phyloP scores from a whole-genome alignment of 2,329 filamentous ascomycete species.

The Coleophoma eucalyptorum region DNA sequence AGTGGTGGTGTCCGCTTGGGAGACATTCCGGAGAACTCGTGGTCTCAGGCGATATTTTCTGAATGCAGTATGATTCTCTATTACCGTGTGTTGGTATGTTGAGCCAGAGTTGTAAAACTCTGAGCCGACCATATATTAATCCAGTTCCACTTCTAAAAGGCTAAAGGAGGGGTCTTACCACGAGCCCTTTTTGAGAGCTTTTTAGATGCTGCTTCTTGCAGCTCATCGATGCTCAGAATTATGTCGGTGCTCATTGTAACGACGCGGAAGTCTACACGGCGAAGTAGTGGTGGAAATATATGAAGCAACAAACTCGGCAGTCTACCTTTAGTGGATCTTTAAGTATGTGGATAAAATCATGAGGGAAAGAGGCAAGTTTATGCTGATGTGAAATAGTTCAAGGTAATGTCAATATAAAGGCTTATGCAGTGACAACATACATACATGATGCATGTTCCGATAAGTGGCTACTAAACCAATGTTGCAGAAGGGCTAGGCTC shows the following conservation, averaged over 20 bases:
- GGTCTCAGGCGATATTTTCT: constrained; percentile 45
- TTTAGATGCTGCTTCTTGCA: constrained; percentile 7
- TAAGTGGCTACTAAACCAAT: too few species aligned
- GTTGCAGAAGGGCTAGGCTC: too few species aligned
- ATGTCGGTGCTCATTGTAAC: constrained; percentile 6
- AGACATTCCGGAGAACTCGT: constrained; percentile 37
- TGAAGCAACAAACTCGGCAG: too few species aligned
- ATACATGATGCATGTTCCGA: too few species aligned
- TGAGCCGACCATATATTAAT: neutral
- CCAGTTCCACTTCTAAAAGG: neutral
- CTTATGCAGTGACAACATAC: too few species aligned
- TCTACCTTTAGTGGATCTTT: too few species aligned
- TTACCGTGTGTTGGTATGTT: constrained; percentile 46
- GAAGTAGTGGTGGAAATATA: too few species aligned
- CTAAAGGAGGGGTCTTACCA: constrained; percentile 1
- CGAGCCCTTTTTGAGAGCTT: constrained; percentile 4
- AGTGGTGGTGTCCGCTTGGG: constrained; percentile 33
- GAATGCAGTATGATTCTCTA: constrained; percentile 50
- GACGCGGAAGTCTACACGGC: neutral
- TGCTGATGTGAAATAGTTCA: too few species aligned
- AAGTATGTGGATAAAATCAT: too few species aligned
- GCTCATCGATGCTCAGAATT: constrained; percentile 11
- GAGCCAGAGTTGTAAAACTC: constrained; percentile 43
- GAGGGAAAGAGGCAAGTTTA: too few species aligned
- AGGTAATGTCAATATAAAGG: too few species aligned